Evolutionary conservation across 2,329 filamentous ascomycete genomes (phyloP).

Genomic region (Epichloe aotearoae): DNA sequence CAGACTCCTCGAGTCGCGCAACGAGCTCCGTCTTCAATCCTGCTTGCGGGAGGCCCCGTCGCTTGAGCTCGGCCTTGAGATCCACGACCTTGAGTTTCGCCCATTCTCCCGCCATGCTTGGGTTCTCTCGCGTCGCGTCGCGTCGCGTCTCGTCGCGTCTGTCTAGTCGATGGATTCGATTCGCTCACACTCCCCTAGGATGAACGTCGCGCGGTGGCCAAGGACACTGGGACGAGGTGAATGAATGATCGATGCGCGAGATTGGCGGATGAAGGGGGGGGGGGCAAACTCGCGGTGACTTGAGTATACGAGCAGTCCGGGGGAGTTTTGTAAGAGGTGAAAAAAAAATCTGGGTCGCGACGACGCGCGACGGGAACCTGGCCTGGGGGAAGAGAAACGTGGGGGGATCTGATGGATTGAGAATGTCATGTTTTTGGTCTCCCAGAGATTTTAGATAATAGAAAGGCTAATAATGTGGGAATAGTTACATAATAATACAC

Average conservation of each 20-base stretch:
- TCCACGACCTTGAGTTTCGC: constrained; percentile 58
- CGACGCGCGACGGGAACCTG: neutral
- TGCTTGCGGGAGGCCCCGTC: constrained; percentile 52
- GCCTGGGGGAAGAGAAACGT: neutral
- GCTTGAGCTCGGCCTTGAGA: constrained; percentile 62
- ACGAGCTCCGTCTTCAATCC: constrained; percentile 63
- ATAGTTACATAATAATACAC: too few relatives aligned
- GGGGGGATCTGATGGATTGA: too few relatives aligned
- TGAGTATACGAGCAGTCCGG: too few relatives aligned
- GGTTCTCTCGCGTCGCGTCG: too few relatives aligned
- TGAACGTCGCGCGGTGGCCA: neutral
- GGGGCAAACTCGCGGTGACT: too few relatives aligned
- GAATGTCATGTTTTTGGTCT: neutral
- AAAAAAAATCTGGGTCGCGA: neutral
- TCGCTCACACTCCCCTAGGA: too few relatives aligned
- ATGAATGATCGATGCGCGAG: neutral
- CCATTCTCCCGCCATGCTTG: constrained; percentile 25
- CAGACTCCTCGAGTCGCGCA: constrained; percentile 39
- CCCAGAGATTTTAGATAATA: too few relatives aligned
- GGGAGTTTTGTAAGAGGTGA: neutral
- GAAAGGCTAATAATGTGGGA: too few relatives aligned
- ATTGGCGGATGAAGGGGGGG: too few relatives aligned
- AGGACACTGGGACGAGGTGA: neutral
- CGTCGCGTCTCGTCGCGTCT: too few relatives aligned
- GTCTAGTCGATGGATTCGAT: too few relatives aligned